These are phyloP conservation scores for Aspergillus conjunctus DNA, from an alignment of 495 filamentous ascomycete species.

Conservation along the genomic window DNA sequence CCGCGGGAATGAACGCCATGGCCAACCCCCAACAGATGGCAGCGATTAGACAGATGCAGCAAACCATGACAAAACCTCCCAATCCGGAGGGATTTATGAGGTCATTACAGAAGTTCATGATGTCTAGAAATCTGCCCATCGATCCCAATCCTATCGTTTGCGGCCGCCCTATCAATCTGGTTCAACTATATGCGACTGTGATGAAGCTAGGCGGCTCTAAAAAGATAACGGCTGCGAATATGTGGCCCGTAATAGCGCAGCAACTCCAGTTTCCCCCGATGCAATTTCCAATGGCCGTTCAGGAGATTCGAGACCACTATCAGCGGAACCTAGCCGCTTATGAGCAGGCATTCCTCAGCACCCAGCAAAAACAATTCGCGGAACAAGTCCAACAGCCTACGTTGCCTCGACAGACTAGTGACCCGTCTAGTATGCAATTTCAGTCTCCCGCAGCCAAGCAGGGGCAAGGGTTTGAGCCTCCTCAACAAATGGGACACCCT, in stretches of 20 bases:
- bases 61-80: slow-evolving; percentile 59
- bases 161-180: slow-evolving; percentile 68
- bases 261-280: slow-evolving; percentile 65
- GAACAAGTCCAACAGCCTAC: slow-evolving; percentile 57
- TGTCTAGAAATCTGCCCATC: slow-evolving; percentile 64
- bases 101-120: slow-evolving; percentile 71
- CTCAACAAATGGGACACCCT: slow-evolving; percentile 40
- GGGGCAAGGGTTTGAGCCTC: slow-evolving; percentile 35
- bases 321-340: slow-evolving; percentile 72
- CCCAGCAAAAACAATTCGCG: slow-evolving; percentile 56
- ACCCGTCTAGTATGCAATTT: slow-evolving; percentile 43
- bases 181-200: slow-evolving; percentile 74
- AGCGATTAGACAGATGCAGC: slow-evolving; percentile 59
- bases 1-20: slow-evolving; percentile 47
- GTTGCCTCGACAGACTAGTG: slow-evolving; percentile 41
- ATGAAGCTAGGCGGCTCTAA: slow-evolving; percentile 78
- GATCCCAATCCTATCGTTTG: slow-evolving; percentile 69
- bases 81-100: slow-evolving; percentile 76
- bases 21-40: slow-evolving; percentile 51
- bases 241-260: slow-evolving; percentile 72
- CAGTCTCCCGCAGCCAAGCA: slow-evolving; percentile 43
- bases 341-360: slow-evolving; percentile 69
- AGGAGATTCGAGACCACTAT: slow-evolving; percentile 72
- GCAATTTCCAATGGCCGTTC: slow-evolving; percentile 64
- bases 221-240: slow-evolving; percentile 64